Evolutionary conservation across 1,284 basidiomycete genomes (phyloP).

Genomic region (Cutaneotrichosporon sp.): DNA sequence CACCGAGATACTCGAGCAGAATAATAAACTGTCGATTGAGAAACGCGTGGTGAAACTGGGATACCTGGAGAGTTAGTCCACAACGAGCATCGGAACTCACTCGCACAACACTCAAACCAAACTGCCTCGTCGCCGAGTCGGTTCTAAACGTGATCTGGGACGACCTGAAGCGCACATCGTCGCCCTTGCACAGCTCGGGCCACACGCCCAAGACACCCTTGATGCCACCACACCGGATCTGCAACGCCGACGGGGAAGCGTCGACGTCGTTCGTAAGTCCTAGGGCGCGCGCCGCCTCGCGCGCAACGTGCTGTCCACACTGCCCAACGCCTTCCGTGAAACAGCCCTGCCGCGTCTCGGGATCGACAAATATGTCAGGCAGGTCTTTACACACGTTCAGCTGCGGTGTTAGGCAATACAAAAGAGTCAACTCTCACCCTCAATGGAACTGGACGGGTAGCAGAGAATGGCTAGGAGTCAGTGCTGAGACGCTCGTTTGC

Average conservation of each 20-base stretch:
- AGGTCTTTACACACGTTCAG: conserved; percentile 8
- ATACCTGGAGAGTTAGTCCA: conserved; percentile 12
- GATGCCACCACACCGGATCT: conserved; percentile 28
- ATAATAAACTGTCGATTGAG: conserved; percentile 29
- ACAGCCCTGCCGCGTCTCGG: not conserved
- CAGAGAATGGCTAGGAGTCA: conserved; percentile 18
- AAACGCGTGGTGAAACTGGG: conserved; percentile 21
- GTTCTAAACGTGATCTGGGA: conserved; percentile 28
- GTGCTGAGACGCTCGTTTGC: not conserved
- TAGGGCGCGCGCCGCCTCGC: conserved; percentile 18
- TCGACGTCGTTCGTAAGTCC: conserved; percentile 12
- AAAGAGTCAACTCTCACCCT: not conserved
- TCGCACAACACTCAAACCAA: conserved; percentile 16
- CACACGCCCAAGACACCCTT: conserved; percentile 29
- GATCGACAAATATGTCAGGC: conserved; percentile 11
- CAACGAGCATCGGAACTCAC: conserved; percentile 1
- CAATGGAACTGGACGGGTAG: conserved; percentile 13
- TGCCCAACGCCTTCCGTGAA: conserved; percentile 31
- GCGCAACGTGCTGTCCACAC: conserved; percentile 18
- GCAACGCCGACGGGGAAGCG: conserved; percentile 24
- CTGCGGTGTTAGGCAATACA: not conserved
- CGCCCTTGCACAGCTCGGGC: conserved; percentile 13
- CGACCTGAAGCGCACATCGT: conserved; percentile 19
- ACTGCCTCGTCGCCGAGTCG: conserved; percentile 11
- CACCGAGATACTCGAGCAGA: conserved; percentile 24